Conservation (phyloP, 2,329 filamentous ascomycete genomes). For the Pseudogymnoascus sp. region DNA sequence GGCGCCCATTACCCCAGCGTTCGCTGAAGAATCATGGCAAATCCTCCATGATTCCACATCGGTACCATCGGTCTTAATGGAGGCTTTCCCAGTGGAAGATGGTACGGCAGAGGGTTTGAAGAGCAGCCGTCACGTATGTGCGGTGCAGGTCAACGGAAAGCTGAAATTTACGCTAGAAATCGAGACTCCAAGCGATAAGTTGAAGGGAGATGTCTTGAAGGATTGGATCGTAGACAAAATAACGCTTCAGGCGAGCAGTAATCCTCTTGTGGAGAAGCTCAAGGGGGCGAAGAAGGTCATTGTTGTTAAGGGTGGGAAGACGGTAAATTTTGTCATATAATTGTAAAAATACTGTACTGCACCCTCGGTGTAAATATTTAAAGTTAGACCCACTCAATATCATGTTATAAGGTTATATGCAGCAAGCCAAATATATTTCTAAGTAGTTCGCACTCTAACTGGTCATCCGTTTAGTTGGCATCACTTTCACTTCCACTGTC, state of each 20-base stretch:
- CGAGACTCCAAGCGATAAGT: constrained; percentile 39
- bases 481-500: not conserved
- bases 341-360: not conserved
- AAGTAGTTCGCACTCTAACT: not conserved
- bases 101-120: constrained; percentile 44
- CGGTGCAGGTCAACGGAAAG: constrained; percentile 77
- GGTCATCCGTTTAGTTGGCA: not conserved
- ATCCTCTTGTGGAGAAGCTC: constrained; percentile 35
- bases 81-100: constrained; percentile 53
- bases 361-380: not conserved
- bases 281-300: constrained; percentile 56
- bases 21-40: constrained; percentile 76
- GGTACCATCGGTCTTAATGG: constrained; percentile 38
- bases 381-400: not conserved
- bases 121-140: constrained; percentile 46
- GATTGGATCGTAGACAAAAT: constrained; percentile 58
- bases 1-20: constrained; percentile 72
- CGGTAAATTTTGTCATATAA: constrained; percentile 66
- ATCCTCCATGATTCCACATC: constrained; percentile 40
- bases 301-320: constrained; percentile 58
- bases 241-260: constrained; percentile 45
- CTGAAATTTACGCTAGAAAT: constrained; percentile 63
- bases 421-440: not conserved
- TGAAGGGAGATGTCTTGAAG: constrained; percentile 41
- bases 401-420: not conserved